Base-by-base conservation (phyloP, 257 asterid genomes). In the Ballota nigra region DNA sequence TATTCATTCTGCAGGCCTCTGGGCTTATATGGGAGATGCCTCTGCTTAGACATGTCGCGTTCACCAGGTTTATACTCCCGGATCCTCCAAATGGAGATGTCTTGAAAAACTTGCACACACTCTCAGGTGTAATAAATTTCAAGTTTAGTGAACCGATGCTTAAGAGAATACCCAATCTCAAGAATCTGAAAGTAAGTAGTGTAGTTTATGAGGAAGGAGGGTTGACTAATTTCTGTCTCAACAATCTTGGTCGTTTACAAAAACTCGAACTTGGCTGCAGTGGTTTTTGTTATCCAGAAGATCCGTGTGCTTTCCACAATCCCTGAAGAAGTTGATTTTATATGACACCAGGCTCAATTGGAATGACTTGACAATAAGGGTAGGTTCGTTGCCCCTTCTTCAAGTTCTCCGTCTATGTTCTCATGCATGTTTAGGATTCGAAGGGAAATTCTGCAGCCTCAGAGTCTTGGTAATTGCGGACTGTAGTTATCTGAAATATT, bases 361-460 rank as follows among this genome's bases (percentile, higher is more conserved):
- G 29, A 31, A 20, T 15, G 31, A 53, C 5, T 3, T 22, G 61
- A 22, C 5, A 0, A n/a, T n/a, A n/a, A n/a, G n/a, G n/a, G n/a
- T n/a, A n/a, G n/a, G n/a, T n/a, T n/a, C n/a, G n/a, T n/a, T 53
- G 61, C 61, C 68, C 12, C 33, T 63, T 63, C 68, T 63, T 36
- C 19, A 63, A 11, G 2, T 36, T 12, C 68, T 63, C 9, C 0
- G 0, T 4, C 6, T 64, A 6, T 0, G 11, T 11, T 0, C 0
- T 2, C 0, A 0, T n/a, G 5, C 70, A 4, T 15, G 6, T 5
- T 5, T 8, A 11, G 38, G 8, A 8, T 49, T 5, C 16, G 24
- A 49, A 49, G 63, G 72, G 18, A 24, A 68, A 10, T 68, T 49
- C 23, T 0, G 13, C 18, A 23, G 8, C 40, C 58, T 65, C 8